Conservation (phyloP, 2,329 filamentous ascomycete species). For the Trichoderma sp. region DNA sequence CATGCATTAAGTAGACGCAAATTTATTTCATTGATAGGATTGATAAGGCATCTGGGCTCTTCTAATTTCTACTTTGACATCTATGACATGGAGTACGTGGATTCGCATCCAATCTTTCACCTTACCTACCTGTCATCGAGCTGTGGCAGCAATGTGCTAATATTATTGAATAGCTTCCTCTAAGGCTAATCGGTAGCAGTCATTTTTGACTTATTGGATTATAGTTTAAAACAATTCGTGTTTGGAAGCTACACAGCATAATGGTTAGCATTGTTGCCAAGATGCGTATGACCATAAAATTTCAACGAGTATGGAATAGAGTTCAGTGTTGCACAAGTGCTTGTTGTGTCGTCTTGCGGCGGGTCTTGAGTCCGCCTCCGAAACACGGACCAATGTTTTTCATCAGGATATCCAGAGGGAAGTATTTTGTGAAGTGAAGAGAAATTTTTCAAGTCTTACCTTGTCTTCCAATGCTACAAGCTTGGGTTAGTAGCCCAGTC, state of each 20-base stretch:
- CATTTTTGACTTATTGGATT: background rate
- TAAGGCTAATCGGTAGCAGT: background rate
- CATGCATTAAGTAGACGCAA: background rate
- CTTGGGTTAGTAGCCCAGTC: background rate
- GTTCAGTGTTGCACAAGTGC: constrained; percentile 77
- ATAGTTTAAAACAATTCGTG: background rate
- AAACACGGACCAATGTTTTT: constrained; percentile 95
- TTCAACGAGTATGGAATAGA: background rate
- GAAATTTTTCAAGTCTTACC: constrained; percentile 25
- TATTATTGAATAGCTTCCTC: background rate
- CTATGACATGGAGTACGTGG: background rate
- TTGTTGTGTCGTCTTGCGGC: constrained; percentile 76
- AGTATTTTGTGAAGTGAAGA: constrained; percentile 22
- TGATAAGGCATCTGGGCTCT: background rate
- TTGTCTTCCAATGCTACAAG: background rate
- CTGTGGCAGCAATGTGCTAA: background rate
- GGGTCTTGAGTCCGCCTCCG: constrained; percentile 92
- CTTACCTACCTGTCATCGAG: background rate
- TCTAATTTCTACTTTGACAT: background rate
- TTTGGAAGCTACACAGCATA: constrained; percentile 1
- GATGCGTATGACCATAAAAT: background rate
- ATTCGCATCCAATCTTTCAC: background rate
- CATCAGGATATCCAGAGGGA: constrained; percentile 56
- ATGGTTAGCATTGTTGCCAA: constrained; percentile 16
- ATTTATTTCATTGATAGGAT: background rate